Evolutionary conservation across 352 stramenopile species (phyloP), one percentile per base, ranked within the genome.

Genomic region (Phytophthora parvispora): DNA sequence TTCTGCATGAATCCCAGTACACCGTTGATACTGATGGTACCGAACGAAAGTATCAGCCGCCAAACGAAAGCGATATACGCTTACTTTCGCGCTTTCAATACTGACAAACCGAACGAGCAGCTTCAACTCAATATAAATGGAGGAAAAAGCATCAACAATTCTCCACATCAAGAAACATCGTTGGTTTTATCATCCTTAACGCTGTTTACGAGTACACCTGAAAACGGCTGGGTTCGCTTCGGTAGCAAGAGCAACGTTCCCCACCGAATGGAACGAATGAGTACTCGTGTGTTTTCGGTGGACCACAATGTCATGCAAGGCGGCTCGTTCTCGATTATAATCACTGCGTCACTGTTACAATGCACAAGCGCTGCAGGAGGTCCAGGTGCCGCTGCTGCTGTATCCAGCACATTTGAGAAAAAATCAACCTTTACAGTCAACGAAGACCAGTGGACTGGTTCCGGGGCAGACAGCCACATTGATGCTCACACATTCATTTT

Each of bases 401-500:
- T 87, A 25, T 74, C 52, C 6, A 74, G 38, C 36, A 28, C 43
- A 52, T 31, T 60, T 47, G 27, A 64, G 12, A 15, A 60, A 36
- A 34, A 54, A 49, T 72, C 78, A 25, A 67, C 66, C 3, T 58
- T 74, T 6, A 73, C 42, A 13, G 38, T 63, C 9, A 70, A 27
- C 53, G 74, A 70, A 38, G 49, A 53, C 13, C 5, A 68, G 3
- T 63, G 52, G 25, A 51, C 29, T 18, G 22, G 31, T 9, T 8
- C 31, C 16, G 20, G 59, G 50, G 27, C 45, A 13, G 36, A 63
- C 0, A 18, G 22, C 10, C 42, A 34, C 4, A 9, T 8, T 25
- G 16, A 68, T 18, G 56, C 57, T 12, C 69, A 88, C 38, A 84
- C 81, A 22, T 87, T 87, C 28, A 61, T 90, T 12, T 88, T 90